Evolutionary conservation across 1,284 basidiomycete genomes (phyloP), one percentile per base, ranked within the genome.

Genomic region (Apiotrichum brassicae): DNA sequence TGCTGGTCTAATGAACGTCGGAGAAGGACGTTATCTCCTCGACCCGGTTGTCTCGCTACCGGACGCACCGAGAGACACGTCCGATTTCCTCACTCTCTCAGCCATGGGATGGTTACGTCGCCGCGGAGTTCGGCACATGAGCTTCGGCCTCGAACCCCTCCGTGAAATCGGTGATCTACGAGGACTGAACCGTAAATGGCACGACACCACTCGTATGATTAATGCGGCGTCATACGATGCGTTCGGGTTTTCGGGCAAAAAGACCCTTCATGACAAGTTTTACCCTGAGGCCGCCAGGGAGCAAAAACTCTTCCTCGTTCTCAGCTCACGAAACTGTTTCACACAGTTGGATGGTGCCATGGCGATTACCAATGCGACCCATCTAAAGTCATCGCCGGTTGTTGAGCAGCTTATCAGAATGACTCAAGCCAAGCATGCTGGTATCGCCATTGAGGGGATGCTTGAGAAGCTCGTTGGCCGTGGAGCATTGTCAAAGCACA

Each of bases 211-310:
- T 32, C 46, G 49, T 20, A 24, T 48, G 18, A 42, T 54, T 26
- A 46, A 50, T 35, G 46, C 53, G 5, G 53, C 53, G 4, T 36
- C 42, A 13, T 54, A 48, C 34, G 43, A 45, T 34, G 48, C 46
- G 7, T 50, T 48, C 34, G 48, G 48, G 8, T 51, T 54, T 19
- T 35, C n/a, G 3, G 53, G 53, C 33, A 54, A 54, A 46, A 54
- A 48, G 43, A 51, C 41, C 20, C 53, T 54, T 14, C 53, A 54
- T 38, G 53, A 51, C 46, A 54, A 54, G 46, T 54, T 54, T 25
- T 46, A 51, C 28, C 53, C 53, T 2, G 40, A 46, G 11, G 19
- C 36, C 12, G 26, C 13, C 1, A 19, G 26, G 6, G 16, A 23
- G 13, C 45, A 51, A 28, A 26, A 32, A 11, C 48, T 48, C 8